Base-by-base conservation (phyloP, 2,329 filamentous ascomycete species). In the Elsinoe perseae region DNA sequence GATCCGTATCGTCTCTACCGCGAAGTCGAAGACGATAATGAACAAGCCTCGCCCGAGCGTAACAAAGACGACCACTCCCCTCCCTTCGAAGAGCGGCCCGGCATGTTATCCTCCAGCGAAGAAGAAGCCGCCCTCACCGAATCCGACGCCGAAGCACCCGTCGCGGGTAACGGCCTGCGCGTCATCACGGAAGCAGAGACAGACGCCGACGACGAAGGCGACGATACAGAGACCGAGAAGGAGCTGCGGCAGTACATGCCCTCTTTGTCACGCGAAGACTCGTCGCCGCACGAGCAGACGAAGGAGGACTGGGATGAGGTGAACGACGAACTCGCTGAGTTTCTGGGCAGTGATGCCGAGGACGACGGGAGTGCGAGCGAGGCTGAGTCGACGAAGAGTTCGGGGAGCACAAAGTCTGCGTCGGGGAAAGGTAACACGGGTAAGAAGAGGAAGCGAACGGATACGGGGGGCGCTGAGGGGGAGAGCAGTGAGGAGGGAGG, bases 1-100 rank as follows among this genome's bases (percentile, higher is more conserved):
- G 77, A 77, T 2, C 84, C 86, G 0, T 95, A 92, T 65, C 75
- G 87, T n/a, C 79, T 95, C 46, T 78, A 85, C n/a, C 78, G 90
- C 2, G 84, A 89, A 53, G 82, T 86, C 0, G 80, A 84, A 16
- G 86, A 89, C 52, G 64, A 67, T 53, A 67, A 65, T 55, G 61
- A 57, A 14, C 52, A 40, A 25, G 18, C 48, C 21, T 57, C 59
- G 9, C 32, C 32, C 32, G 43, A 23, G 18, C 38, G 43, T 23
- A 20, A 4, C 57, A 52, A 50, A 64, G 55, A 66, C 44, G 42
- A 43, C 34, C 14, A 59, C 21, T 20, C 40, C 42, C 69, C 68
- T 18, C 69, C 71, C 4, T 64, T 72, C 21, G 69, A 69, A 23
- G 70, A 71, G 6, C 66, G 66, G 32, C 65, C 59, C 9, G 59